Evolutionary conservation across 1,284 basidiomycete species (phyloP).

Genomic region (Austropuccinia psidii): DNA sequence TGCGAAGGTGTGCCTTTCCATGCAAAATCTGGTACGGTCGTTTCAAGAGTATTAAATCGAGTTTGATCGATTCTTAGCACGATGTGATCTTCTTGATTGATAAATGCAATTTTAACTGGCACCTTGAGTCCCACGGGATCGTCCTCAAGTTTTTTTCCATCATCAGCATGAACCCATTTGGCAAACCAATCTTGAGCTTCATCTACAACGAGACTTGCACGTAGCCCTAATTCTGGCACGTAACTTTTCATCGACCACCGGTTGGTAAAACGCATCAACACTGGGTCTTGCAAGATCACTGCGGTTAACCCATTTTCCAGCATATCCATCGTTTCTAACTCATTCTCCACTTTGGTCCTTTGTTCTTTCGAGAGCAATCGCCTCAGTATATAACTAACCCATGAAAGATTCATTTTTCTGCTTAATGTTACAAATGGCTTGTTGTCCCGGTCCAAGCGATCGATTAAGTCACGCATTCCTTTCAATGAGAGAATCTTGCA

Average conservation of each 20-base stretch:
- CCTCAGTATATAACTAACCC: slow-evolving; percentile 20
- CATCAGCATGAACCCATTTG: not conserved
- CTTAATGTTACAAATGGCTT: slow-evolving; percentile 17
- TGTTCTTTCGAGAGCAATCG: not conserved
- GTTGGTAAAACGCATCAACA: slow-evolving; percentile 25
- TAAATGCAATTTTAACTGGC: slow-evolving; percentile 16
- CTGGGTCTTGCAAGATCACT: slow-evolving; percentile 15
- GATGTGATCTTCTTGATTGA: slow-evolving; percentile 33
- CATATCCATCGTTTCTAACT: not conserved
- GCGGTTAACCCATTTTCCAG: not conserved
- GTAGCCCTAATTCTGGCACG: slow-evolving; percentile 23
- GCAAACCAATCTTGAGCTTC: slow-evolving; percentile 18
- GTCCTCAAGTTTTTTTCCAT: not conserved
- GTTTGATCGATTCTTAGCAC: slow-evolving; percentile 20
- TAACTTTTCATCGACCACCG: slow-evolving; percentile 34
- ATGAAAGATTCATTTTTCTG: slow-evolving; percentile 20
- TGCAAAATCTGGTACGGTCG: too few relatives aligned
- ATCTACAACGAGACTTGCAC: slow-evolving; percentile 26
- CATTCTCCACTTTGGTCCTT: not conserved
- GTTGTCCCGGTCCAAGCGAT: slow-evolving; percentile 13
- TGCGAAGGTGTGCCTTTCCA: too few relatives aligned
- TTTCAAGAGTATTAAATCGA: too few relatives aligned
- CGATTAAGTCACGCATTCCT: slow-evolving; percentile 17
- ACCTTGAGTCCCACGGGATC: slow-evolving; percentile 26
- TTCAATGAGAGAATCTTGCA: not conserved